A percentile compares a stretch with the other conserved stretches of the same genome.
phyloP scores from a whole-genome alignment of 2,329 filamentous ascomycete genomes.

The Pyrenophora teres region DNA sequence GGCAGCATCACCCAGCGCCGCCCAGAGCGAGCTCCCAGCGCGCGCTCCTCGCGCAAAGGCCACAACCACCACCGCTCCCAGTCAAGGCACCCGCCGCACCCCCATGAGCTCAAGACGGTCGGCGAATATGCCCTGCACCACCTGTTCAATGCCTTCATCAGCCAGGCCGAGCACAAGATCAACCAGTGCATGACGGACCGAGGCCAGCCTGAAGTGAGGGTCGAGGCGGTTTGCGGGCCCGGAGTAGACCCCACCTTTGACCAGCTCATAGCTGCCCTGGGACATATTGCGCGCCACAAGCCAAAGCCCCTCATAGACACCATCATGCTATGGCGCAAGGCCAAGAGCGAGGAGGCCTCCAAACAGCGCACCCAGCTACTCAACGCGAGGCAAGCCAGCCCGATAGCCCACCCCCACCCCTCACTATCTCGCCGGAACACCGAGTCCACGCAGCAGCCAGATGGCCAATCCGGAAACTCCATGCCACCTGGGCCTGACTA shows the following conservation, averaged over 20 bases:
- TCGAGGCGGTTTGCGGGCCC: conserved; percentile 88
- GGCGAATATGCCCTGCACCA: conserved; percentile 97
- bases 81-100: conserved; percentile 65
- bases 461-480: conserved; percentile 30
- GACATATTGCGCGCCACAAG: conserved; percentile 91
- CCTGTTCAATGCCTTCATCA: conserved; percentile 95
- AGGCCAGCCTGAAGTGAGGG: conserved; percentile 78
- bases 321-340: conserved; percentile 97
- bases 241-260: conserved; percentile 89
- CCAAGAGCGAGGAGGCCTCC: conserved; percentile 83
- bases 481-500: conserved; percentile 37
- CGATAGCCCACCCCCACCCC: conserved; percentile 27
- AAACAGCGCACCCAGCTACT: conserved; percentile 39
- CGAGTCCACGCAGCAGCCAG: conserved; percentile 39
- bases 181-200: conserved; percentile 82
- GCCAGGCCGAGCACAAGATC: conserved; percentile 94
- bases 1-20: conserved; percentile 35
- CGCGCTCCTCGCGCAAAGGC: conserved; percentile 72
- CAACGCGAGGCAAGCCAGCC: conserved; percentile 37
- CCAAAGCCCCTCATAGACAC: conserved; percentile 95
- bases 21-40: conserved; percentile 55
- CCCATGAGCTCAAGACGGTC: conserved; percentile 85
- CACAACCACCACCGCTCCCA: conserved; percentile 78
- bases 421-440: conserved; percentile 45
- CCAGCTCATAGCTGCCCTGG: conserved; percentile 88